phyloP scores from a whole-genome alignment of 768 basidiomycete genomes.

The Paxillus ammoniavirescens region DNA sequence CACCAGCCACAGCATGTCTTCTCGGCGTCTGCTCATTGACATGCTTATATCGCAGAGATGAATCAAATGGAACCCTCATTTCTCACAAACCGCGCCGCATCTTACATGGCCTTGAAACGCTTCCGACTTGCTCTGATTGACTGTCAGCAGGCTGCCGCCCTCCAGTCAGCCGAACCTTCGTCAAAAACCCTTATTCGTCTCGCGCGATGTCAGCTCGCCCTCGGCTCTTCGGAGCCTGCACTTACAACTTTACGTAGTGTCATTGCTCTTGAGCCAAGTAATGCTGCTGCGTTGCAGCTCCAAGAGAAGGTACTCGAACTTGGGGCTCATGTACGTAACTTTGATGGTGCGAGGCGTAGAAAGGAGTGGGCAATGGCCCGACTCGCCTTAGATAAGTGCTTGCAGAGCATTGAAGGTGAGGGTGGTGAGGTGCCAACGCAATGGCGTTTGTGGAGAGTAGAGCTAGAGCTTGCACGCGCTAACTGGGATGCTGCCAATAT shows the following conservation, averaged over 20 bases:
- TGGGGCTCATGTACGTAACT: constrained; percentile 63
- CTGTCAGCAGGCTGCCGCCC: constrained; percentile 68
- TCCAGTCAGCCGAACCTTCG: constrained; percentile 62
- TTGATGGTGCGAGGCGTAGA: constrained; percentile 51
- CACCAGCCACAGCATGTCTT: constrained; percentile 20
- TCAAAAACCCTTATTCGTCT: constrained; percentile 80
- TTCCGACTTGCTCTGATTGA: constrained; percentile 75
- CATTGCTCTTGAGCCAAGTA: constrained; percentile 60
- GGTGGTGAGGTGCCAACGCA: constrained; percentile 72
- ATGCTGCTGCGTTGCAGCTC: constrained; percentile 58
- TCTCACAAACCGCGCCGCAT: constrained; percentile 83
- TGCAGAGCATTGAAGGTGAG: constrained; percentile 71
- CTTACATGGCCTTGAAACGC: constrained; percentile 77
- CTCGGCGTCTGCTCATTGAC: constrained; percentile 6
- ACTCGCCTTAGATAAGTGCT: constrained; percentile 76
- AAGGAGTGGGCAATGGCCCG: constrained; percentile 79
- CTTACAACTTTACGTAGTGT: constrained; percentile 63
- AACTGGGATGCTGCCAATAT: constrained; percentile 72
- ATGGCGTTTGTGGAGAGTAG: constrained; percentile 80
- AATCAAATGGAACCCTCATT: constrained; percentile 70
- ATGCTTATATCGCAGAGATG: constrained; percentile 40
- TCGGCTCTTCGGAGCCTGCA: constrained; percentile 68
- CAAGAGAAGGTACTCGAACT: constrained; percentile 59
- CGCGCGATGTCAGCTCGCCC: constrained; percentile 79
- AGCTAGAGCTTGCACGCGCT: constrained; percentile 70